A percentile compares a stretch with the other conserved stretches of the same genome.
Conservation (phyloP, 805 yeast species). For the Sugiyamaella floridensis region DNA sequence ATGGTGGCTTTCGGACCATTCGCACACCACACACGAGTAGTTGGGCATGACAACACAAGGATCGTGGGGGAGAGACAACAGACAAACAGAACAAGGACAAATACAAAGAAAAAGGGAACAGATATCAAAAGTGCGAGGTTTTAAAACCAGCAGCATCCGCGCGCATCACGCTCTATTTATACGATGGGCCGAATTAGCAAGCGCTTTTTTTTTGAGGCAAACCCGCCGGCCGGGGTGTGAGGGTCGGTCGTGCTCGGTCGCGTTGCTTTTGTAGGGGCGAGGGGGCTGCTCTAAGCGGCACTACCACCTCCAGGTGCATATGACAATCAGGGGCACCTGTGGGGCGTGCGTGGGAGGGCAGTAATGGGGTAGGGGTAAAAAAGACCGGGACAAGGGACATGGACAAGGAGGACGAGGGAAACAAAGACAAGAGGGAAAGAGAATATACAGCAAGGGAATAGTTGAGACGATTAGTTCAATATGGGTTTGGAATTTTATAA, state of each 20-base stretch:
- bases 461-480: too few species aligned
- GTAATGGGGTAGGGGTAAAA: not conserved
- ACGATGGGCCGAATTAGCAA: too few species aligned
- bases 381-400: not conserved
- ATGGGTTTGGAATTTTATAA: too few species aligned
- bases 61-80: too few species aligned
- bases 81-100: too few species aligned
- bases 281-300: not conserved
- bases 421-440: not conserved
- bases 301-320: not conserved
- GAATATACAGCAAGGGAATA: too few species aligned
- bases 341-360: not conserved
- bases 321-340: not conserved
- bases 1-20: slow-evolving; percentile 24
- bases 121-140: too few species aligned
- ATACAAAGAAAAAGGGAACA: too few species aligned
- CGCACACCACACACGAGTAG: slow-evolving; percentile 23
- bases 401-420: not conserved
- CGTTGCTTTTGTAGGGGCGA: not conserved
- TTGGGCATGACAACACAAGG: slow-evolving; percentile 1
- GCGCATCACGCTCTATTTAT: too few species aligned
- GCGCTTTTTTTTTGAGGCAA: not conserved
- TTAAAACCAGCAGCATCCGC: too few species aligned
- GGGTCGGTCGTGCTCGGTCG: too few species aligned
- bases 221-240: not conserved